Evolutionary conservation across 75 land plant genomes (phyloP).

Genomic region (Azolla pinnata): DNA sequence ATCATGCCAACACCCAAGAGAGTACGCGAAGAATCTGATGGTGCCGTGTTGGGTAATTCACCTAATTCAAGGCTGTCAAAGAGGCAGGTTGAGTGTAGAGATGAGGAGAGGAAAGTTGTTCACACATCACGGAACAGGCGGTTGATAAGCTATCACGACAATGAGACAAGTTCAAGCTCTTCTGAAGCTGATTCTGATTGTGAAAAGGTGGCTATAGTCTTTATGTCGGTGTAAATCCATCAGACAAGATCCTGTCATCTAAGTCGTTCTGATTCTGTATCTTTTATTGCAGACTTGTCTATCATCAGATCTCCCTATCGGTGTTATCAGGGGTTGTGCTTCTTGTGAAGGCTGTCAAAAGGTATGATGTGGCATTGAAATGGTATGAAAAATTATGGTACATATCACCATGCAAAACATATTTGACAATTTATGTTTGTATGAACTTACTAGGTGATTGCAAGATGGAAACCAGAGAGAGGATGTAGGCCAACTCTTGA

Average conservation of each 20-base stretch:
- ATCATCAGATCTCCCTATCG: not conserved
- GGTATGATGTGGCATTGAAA: not conserved
- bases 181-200: conserved; percentile 32
- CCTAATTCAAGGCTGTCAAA: too few relatives aligned
- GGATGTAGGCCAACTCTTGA: conserved; percentile 49
- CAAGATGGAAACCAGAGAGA: conserved; percentile 51
- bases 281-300: not conserved
- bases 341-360: not conserved
- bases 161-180: too few relatives aligned
- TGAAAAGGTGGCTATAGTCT: conserved; percentile 19
- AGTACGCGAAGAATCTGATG: too few relatives aligned
- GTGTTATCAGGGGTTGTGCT: not conserved
- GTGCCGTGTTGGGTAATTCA: too few relatives aligned
- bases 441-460: conserved; percentile 15
- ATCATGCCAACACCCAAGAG: too few relatives aligned
- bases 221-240: conserved; percentile 7
- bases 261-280: conserved; percentile 1
- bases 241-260: conserved; percentile 5
- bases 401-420: not conserved
- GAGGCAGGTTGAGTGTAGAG: too few relatives aligned
- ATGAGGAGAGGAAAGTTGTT: not conserved
- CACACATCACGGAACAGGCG: not conserved
- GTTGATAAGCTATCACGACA: not conserved
- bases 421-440: not conserved
- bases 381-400: too few relatives aligned